A percentile compares a stretch with the other conserved stretches of the same genome.
These are phyloP conservation scores for Zoysia japonica DNA, from an alignment of 176 grass and related monocot genomes.

Conservation along the genomic window DNA sequence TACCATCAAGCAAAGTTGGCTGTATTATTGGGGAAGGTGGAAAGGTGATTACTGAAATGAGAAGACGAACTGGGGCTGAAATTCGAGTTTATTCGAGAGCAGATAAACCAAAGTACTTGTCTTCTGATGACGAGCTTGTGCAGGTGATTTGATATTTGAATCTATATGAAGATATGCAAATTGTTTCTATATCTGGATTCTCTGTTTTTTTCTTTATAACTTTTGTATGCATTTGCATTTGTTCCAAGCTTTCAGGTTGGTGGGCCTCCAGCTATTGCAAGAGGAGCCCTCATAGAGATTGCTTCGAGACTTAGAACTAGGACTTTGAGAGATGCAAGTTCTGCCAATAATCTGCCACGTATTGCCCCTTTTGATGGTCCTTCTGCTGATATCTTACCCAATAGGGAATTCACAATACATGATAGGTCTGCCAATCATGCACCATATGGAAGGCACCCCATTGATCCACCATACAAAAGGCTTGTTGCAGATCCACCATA, in stretches of 20 bases:
- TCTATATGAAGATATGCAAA: slow-evolving; percentile 22
- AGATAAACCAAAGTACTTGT: slow-evolving; percentile 84
- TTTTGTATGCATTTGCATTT: slow-evolving; percentile 43
- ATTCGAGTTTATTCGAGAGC: slow-evolving; percentile 93
- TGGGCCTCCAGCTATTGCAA: slow-evolving; percentile 59
- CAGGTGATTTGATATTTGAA: slow-evolving; percentile 68
- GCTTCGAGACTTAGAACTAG: slow-evolving; percentile 77
- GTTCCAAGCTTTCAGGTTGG: slow-evolving; percentile 59
- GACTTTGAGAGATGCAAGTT: slow-evolving; percentile 53
- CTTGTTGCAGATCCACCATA: slow-evolving; percentile 20
- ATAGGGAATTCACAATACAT: slow-evolving; percentile 42
- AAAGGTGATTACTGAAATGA: slow-evolving; percentile 94
- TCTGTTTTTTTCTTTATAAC: slow-evolving; percentile 34
- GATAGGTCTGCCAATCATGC: slow-evolving; percentile 24
- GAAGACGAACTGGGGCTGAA: slow-evolving; percentile 78
- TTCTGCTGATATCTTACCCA: slow-evolving; percentile 48
- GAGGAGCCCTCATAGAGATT: slow-evolving; percentile 67
- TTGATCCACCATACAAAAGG: slow-evolving; percentile 28
- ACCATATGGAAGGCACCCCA: slow-evolving; percentile 24
- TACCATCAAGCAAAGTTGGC: slow-evolving; percentile 93
- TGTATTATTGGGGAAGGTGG: slow-evolving; percentile 95
- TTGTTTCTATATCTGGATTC: slow-evolving; percentile 30
- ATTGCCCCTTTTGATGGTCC: slow-evolving; percentile 51
- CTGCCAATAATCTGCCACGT: slow-evolving; percentile 45
- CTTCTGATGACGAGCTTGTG: slow-evolving; percentile 86